Base-by-base conservation (phyloP, 768 basidiomycete genomes). In the Grammothele lineata region DNA sequence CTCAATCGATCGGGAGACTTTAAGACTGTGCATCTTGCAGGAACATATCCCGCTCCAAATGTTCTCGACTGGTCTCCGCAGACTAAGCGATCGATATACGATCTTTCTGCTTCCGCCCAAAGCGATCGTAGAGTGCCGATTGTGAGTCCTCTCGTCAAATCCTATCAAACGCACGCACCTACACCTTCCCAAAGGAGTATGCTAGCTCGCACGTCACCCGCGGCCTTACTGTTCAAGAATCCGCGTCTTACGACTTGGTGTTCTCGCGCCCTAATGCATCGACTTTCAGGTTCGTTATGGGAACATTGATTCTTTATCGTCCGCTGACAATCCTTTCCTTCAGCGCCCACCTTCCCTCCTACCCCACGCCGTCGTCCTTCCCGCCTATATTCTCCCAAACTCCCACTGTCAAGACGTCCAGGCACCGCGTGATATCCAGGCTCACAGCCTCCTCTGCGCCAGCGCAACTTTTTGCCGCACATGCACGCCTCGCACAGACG, bases 361-460 rank as follows among this genome's bases (percentile, higher is more conserved):
- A 77, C 56, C 81, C 83, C 7, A 61, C 83, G 15, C 77, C 81
- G 6, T 72, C 73, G 24, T 83, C 83, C 6, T 84, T 80, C 59
- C 82, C 83, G 5, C 55, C 60, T 4, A 70, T 78, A 39, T 72
- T 76, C 53, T 47, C 49, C 8, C 35, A 58, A 6, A 48, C 57
- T 17, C 37, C 60, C 23, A 27, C 9, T 10, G 17, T 17, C 3
- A 27, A 7, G 19, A 23, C 5, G 35, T 36, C 22, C 41, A 7
- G 19, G 27, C 50, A 51, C 27, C 48, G 67, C 25, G 37, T 30
- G 6, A 48, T 79, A 45, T 75, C 81, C 32, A 72, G 78, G 11
- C 55, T 83, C 24, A 66, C 70, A 17, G 71, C 72, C 0, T 70
- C 74, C 18, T 62, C 61, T 10, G 65, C 62, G 9, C 70, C 66